These are phyloP conservation scores for Populus hybrid DNA, from an alignment of 441 rosid genomes.

Conservation along the genomic window DNA sequence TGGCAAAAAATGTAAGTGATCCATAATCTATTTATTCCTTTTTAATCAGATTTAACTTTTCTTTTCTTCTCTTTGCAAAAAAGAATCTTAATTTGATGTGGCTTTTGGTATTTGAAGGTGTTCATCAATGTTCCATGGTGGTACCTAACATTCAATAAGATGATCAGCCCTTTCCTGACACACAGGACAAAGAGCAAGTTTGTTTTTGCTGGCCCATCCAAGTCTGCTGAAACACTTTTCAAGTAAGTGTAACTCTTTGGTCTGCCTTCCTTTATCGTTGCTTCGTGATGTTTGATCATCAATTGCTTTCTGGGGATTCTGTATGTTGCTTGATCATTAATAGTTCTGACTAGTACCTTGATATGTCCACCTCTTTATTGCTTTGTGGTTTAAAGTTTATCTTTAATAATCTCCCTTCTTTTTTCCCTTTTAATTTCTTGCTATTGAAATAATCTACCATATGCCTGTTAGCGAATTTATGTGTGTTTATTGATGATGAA, in stretches of 20 bases:
- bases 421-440: not conserved
- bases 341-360: not conserved
- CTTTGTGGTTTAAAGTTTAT: not conserved
- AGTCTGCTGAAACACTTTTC: conserved; percentile 68
- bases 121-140: conserved; percentile 92
- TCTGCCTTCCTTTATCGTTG: not conserved
- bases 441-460: not conserved
- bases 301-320: not conserved
- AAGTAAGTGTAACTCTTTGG: conserved; percentile 41
- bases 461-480: not conserved
- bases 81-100: not conserved
- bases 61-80: not conserved
- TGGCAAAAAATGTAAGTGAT: conserved; percentile 66
- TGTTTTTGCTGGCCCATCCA: conserved; percentile 63
- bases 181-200: conserved; percentile 81
- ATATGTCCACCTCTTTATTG: not conserved
- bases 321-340: not conserved
- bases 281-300: not conserved
- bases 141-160: conserved; percentile 65
- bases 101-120: conserved; percentile 40
- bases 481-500: not conserved
- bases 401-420: conserved; percentile 3
- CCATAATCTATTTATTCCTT: not conserved
- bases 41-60: not conserved
- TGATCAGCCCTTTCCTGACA: conserved; percentile 84